Evolutionary conservation across 2,329 filamentous ascomycete species (phyloP), one percentile per base, ranked within the genome.

Genomic region (Periconia sp.): DNA sequence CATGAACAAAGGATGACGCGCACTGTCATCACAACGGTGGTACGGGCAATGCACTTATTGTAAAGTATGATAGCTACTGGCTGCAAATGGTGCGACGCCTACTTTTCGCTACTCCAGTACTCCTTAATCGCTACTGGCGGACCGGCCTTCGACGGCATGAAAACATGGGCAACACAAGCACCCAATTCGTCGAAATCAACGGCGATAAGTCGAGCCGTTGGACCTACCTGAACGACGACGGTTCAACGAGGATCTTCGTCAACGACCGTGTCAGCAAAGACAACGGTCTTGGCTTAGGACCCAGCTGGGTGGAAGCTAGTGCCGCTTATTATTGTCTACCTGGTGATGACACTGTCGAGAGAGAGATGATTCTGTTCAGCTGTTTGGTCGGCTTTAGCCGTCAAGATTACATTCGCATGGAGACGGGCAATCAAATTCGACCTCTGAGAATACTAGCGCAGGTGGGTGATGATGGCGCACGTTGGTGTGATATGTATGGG

Each of bases 11-110:
- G 8, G 31, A 19, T n/a, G 65, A 62, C 2, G 49, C 63, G 15
- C 46, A 46, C 2, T 69, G 59, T 46, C 68, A 57, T 57, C 54
- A 69, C 6, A 72, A 70, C 29, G 62, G 61, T 8, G 58, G 61
- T 16, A 39, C 45, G 16, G 58, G 55, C 1, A 53, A 68, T 23
- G 43, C 44, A 2, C 31, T 19, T 3, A 22, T 21, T 4, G 9
- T 3, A 2, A 33, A 33, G 9, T 33, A 21, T 10, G 16, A 12
- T 6, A 19, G 31, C 2, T 33, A 21, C 11, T 33, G 31, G 31
- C 31, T 21, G 15, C 17, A 19, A 2, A 33, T 33, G n/a, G n/a
- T n/a, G n/a, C n/a, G n/a, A n/a, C n/a, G n/a, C n/a, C n/a, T n/a
- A n/a, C n/a, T n/a, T n/a, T n/a, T n/a, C n/a, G n/a, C n/a, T n/a